Evolutionary conservation across 495 filamentous ascomycete species (phyloP), one percentile per base, ranked within the genome.

Genomic region (Penicillium nucicola): DNA sequence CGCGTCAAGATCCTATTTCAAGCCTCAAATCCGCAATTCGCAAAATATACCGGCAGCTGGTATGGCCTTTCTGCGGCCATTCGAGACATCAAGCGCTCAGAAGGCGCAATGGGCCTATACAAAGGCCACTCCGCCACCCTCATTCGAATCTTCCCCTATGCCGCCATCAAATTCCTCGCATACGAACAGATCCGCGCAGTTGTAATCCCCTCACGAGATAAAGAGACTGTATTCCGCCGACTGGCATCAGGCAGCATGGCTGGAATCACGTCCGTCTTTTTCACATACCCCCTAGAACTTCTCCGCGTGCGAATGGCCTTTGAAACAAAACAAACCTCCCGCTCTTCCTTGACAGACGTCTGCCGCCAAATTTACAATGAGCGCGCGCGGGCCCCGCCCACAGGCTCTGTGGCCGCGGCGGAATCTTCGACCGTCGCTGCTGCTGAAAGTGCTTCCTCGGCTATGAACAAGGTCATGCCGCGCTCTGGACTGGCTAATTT

Each of bases 1-100:
- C 85, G 93, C 37, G 93, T 98, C 62, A 98, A 98, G 68, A 98
- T 98, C 65, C 86, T 98, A 42, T 97, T 98, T 75, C 93, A 98
- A 71, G 85, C 93, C 44, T 88, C 87, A 49, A 96, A 91, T 63
- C 93, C 93, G 4, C 86, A 95, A 57, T 98, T 95, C 65, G 77
- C 84, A 23, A 95, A 93, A 70, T 97, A 97, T 66, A 83, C 87
- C 0, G 88, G 91, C 34, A 88, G 83, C 31, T 97, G 91, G 89
- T 77, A 77, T 52, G 93, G 93, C 23, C 80, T 93, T 10, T 76
- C 79, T 4, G 70, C 75, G 28, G 92, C 93, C 8, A 84, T 97
- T 56, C 79, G 79, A 48, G 89, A 90, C 52, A 97, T 98, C 58
- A 90, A 91, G 45, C 72, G 67, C 7, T 68, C 77, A 38, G 87